Percentiles rank a stretch among this genome's conserved stretches.
Evolutionary conservation across 768 basidiomycete genomes (phyloP).

Genomic region (Suillus hirtellus): DNA sequence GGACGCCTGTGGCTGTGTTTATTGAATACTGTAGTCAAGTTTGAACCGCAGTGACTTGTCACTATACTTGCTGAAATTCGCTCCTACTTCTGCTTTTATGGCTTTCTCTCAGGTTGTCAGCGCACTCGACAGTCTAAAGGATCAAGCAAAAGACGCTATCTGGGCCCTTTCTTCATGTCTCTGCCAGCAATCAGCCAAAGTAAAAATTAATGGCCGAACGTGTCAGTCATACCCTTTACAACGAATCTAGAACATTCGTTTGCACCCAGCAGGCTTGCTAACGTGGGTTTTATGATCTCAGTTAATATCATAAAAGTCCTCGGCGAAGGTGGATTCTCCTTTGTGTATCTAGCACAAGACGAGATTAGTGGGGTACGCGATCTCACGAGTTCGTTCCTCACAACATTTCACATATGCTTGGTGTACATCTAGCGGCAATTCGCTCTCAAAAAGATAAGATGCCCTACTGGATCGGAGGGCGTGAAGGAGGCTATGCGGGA

Average conservation of each 20-base stretch:
- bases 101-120: slow-evolving; percentile 36
- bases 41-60: not conserved
- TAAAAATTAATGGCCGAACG: slow-evolving; percentile 95
- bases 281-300: slow-evolving; percentile 27
- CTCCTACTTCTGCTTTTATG: slow-evolving; percentile 20
- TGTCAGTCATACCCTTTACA: slow-evolving; percentile 52
- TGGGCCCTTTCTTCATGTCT: slow-evolving; percentile 81
- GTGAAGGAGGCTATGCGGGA: slow-evolving; percentile 90
- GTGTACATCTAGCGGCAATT: slow-evolving; percentile 67
- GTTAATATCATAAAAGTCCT: slow-evolving; percentile 90
- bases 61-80: not conserved
- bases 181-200: slow-evolving; percentile 77
- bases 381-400: not conserved
- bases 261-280: slow-evolving; percentile 4
- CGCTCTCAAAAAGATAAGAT: slow-evolving; percentile 95
- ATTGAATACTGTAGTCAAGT: not conserved
- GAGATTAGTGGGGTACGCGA: slow-evolving; percentile 75
- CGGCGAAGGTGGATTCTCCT: slow-evolving; percentile 95
- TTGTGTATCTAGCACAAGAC: slow-evolving; percentile 87
- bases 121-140: slow-evolving; percentile 59
- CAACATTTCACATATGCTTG: slow-evolving; percentile 9
- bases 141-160: slow-evolving; percentile 79
- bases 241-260: slow-evolving; percentile 8
- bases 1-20: slow-evolving; percentile 10
- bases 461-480: slow-evolving; percentile 83